A percentile compares a stretch with the other conserved stretches of the same genome.
phyloP scores from a whole-genome alignment of 306 rosid species.

The Cucumis hystrix region DNA sequence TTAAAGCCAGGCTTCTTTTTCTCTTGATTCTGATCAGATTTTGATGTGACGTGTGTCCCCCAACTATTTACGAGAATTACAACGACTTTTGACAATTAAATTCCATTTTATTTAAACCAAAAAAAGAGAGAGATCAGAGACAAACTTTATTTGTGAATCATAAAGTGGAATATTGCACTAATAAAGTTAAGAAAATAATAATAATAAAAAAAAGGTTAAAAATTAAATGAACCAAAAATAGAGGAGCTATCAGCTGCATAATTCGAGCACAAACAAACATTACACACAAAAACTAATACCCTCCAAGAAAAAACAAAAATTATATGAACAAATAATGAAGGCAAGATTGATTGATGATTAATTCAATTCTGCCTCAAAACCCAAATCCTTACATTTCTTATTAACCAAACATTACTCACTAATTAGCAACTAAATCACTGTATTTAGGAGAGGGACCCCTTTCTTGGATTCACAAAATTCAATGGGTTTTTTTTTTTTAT shows the following conservation, averaged over 20 bases:
- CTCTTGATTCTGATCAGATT: background rate
- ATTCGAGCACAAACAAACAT: conserved; percentile 1
- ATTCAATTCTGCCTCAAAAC: background rate
- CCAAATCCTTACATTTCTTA: background rate
- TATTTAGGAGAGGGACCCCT: background rate
- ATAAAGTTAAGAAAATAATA: background rate
- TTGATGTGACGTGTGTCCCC: conserved; percentile 6
- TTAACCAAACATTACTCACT: background rate
- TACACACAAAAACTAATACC: background rate
- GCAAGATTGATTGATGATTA: too few relatives aligned
- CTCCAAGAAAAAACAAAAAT: background rate
- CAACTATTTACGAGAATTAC: background rate
- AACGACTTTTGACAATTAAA: background rate
- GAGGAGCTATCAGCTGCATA: conserved; percentile 4
- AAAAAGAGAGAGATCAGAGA: background rate
- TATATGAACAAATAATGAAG: background rate
- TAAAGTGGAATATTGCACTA: background rate
- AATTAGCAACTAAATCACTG: background rate
- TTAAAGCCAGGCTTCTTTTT: background rate
- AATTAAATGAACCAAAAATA: background rate
- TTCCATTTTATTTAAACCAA: background rate
- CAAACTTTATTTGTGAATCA: background rate
- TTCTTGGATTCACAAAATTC: background rate
- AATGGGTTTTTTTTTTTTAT: background rate
- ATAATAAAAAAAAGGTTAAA: too few relatives aligned